Evolutionary conservation across 2,329 filamentous ascomycete species (phyloP).

Genomic region (Curvularia lunata): DNA sequence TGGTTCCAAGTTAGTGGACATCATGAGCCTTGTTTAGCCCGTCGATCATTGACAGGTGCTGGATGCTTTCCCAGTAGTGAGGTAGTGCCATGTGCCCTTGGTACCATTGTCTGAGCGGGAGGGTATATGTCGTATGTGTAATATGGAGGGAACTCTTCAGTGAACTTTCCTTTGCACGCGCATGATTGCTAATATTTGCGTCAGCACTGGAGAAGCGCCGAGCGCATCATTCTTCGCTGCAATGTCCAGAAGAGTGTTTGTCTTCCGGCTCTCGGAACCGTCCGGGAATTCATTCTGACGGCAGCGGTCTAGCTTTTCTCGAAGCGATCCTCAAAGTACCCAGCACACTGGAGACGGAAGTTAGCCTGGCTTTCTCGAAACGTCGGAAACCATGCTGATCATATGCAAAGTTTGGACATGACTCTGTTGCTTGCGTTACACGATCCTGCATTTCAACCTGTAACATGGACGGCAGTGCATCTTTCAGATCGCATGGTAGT

Average conservation of each 20-base stretch:
- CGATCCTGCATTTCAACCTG: slow-evolving; percentile 2
- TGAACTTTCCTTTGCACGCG: background rate
- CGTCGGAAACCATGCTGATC: slow-evolving; percentile 20
- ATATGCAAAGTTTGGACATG: slow-evolving; percentile 11
- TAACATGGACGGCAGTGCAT: slow-evolving; percentile 9
- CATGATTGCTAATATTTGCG: background rate
- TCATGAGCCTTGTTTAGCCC: background rate
- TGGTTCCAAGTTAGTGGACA: slow-evolving; percentile 7
- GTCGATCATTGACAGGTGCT: slow-evolving; percentile 6
- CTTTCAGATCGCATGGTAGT: slow-evolving; percentile 9
- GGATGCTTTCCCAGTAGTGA: background rate
- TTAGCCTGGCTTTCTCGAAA: slow-evolving; percentile 6
- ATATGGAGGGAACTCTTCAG: background rate
- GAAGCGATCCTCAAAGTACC: slow-evolving; percentile 11
- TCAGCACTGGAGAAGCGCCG: background rate
- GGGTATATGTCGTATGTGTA: background rate
- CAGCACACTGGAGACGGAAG: slow-evolving; percentile 18
- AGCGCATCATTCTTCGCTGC: background rate
- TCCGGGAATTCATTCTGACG: slow-evolving; percentile 18
- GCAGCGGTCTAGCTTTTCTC: slow-evolving; percentile 8
- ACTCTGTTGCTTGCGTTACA: slow-evolving; percentile 2
- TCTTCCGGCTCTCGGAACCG: slow-evolving; percentile 21
- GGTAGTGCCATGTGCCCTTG: background rate
- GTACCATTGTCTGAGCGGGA: background rate
- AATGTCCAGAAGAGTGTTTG: slow-evolving; percentile 21